A percentile compares a stretch with the other conserved stretches of the same genome.
Conservation (phyloP, 305 asterid genomes). For the Nicotiana rustica region DNA sequence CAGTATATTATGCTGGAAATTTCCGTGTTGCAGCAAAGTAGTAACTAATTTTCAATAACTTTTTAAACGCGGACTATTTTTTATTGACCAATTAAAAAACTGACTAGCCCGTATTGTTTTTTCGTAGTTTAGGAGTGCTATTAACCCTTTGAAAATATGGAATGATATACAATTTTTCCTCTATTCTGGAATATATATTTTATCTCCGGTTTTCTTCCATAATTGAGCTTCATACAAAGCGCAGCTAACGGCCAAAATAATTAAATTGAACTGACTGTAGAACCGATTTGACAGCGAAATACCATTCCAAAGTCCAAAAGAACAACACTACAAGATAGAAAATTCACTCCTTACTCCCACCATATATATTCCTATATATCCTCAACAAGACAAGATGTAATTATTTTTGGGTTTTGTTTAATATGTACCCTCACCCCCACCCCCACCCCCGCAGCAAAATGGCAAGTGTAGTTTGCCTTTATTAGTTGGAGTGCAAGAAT, state of each 20-base stretch:
- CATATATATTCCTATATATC: conserved; percentile 4
- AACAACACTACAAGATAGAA: conserved; percentile 23
- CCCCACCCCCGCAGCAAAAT: conserved; percentile 8
- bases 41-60: no score
- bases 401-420: background rate
- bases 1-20: no score
- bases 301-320: conserved; percentile 21
- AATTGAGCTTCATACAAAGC: background rate
- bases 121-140: no score
- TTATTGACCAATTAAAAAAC: no score
- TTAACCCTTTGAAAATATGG: no score
- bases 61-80: no score
- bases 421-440: background rate
- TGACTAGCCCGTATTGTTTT: no score
- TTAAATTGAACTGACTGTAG: background rate
- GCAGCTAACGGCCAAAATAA: conserved; percentile 18
- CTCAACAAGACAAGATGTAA: background rate
- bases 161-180: no score
- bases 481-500: conserved; percentile 40
- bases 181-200: background rate
- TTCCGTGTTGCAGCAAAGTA: no score
- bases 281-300: conserved; percentile 7
- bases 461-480: conserved; percentile 26
- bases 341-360: background rate
- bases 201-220: background rate